These are phyloP conservation scores for Sisymbrium altissimum DNA, from an alignment of 345 rosid genomes.

Conservation along the genomic window DNA sequence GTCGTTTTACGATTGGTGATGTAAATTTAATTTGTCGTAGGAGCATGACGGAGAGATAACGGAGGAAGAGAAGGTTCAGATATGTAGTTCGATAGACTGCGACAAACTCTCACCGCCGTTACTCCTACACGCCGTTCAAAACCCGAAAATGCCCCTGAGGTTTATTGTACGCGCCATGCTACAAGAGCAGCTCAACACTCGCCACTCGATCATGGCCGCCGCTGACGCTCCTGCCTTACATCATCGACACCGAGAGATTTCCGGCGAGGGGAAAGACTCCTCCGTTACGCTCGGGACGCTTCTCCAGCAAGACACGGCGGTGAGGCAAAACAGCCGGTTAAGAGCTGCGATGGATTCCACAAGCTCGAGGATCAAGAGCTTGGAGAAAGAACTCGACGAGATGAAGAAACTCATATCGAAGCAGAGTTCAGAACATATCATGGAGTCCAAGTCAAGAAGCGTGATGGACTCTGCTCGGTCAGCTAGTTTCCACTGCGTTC, in stretches of 20 bases:
- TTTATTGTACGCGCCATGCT: conserved; percentile 84
- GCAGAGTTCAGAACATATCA: background rate
- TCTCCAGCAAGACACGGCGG: conserved; percentile 63
- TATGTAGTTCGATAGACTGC: conserved; percentile 71
- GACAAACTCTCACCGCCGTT: conserved; percentile 61
- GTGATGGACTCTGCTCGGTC: conserved; percentile 46
- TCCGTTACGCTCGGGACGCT: conserved; percentile 60
- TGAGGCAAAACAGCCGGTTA: conserved; percentile 51
- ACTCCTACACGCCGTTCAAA: conserved; percentile 75
- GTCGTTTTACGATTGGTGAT: background rate
- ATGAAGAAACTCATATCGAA: conserved; percentile 52
- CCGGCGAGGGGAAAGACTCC: background rate
- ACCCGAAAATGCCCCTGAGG: conserved; percentile 73
- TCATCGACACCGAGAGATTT: background rate
- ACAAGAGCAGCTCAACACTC: conserved; percentile 74
- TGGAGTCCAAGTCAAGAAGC: conserved; percentile 21
- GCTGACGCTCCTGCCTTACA: background rate
- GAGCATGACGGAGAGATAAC: conserved; percentile 48
- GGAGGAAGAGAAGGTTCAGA: conserved; percentile 58
- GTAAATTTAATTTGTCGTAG: conserved; percentile 33
- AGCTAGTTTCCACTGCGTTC: conserved; percentile 56
- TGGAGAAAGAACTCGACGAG: conserved; percentile 61
- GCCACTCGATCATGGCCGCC: conserved; percentile 49
- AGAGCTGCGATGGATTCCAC: conserved; percentile 73
- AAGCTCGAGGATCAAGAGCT: conserved; percentile 51